Evolutionary conservation across 1,284 basidiomycete genomes (phyloP).

Genomic region (Trichosporon sp.): DNA sequence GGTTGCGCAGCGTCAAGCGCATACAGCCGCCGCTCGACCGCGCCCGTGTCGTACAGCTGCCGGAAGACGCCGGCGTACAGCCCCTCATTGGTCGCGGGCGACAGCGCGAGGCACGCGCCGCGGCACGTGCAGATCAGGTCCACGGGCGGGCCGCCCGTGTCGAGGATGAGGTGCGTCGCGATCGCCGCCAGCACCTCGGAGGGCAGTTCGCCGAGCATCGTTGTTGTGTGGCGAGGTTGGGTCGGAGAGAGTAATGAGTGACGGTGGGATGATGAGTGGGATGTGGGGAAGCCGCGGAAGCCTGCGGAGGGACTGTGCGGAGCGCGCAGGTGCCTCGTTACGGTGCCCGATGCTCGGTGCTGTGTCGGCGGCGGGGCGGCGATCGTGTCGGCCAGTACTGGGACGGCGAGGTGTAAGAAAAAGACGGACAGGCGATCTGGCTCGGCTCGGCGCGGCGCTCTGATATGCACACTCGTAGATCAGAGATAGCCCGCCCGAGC

Average conservation of each 20-base stretch:
- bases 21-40: slow-evolving; percentile 57
- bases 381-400: no score
- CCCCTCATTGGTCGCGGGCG: slow-evolving; percentile 52
- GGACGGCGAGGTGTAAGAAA: no score
- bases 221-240: not conserved
- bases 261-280: not conserved
- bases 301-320: not conserved
- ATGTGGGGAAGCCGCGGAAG: not conserved
- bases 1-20: not conserved
- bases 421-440: no score
- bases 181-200: slow-evolving; percentile 61
- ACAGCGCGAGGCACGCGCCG: slow-evolving; percentile 52
- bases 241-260: not conserved
- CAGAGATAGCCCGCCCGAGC: no score
- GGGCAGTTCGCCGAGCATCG: slow-evolving; percentile 54
- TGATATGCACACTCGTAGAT: no score
- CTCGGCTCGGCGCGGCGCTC: no score
- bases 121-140: slow-evolving; percentile 57
- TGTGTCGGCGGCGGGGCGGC: no score
- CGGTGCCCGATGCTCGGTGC: no score
- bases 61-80: slow-evolving; percentile 62
- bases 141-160: slow-evolving; percentile 29
- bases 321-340: no score
- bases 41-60: slow-evolving; percentile 59
- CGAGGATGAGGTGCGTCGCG: slow-evolving; percentile 52